Evolutionary conservation across 805 yeast species (phyloP).

Genomic region (Metschnikowia sp.): DNA sequence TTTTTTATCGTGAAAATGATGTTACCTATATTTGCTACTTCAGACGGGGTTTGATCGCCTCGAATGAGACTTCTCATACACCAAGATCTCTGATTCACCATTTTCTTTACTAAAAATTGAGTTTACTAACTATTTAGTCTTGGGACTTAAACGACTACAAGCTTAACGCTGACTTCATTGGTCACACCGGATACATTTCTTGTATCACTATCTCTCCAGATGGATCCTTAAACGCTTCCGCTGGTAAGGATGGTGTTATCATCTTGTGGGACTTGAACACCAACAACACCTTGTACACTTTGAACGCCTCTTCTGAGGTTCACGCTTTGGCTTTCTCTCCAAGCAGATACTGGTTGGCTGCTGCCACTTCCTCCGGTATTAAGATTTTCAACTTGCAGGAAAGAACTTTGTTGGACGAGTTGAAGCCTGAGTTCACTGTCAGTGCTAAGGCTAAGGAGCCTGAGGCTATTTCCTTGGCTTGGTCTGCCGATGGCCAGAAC

Average conservation of each 20-base stretch:
- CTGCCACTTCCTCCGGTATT: slow-evolving; percentile 97
- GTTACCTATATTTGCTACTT: slow-evolving; percentile 97
- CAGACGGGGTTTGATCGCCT: slow-evolving; percentile 66
- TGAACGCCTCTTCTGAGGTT: slow-evolving; percentile 93
- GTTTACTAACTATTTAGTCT: slow-evolving; percentile 66
- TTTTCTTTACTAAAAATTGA: not conserved
- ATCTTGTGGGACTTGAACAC: slow-evolving; percentile 96
- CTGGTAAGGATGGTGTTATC: slow-evolving; percentile 99
- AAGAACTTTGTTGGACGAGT: slow-evolving; percentile 91
- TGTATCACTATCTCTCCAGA: slow-evolving; percentile 98
- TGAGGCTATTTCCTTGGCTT: slow-evolving; percentile 95
- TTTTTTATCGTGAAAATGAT: slow-evolving; percentile 51
- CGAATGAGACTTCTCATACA: slow-evolving; percentile 96
- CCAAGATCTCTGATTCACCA: slow-evolving; percentile 94
- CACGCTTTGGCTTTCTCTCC: slow-evolving; percentile 99
- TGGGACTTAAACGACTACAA: slow-evolving; percentile 88
- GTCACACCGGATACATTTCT: slow-evolving; percentile 99
- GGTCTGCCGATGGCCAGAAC: slow-evolving; percentile 99
- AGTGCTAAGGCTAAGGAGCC: slow-evolving; percentile 92
- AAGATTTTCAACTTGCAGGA: slow-evolving; percentile 97
- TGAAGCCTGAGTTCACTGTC: slow-evolving; percentile 95
- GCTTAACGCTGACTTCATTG: slow-evolving; percentile 93
- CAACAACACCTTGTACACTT: slow-evolving; percentile 85
- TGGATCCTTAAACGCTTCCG: slow-evolving; percentile 98
- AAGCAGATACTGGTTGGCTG: slow-evolving; percentile 99